Conservation (phyloP, 495 filamentous ascomycete genomes). For the Thozetella sp. region DNA sequence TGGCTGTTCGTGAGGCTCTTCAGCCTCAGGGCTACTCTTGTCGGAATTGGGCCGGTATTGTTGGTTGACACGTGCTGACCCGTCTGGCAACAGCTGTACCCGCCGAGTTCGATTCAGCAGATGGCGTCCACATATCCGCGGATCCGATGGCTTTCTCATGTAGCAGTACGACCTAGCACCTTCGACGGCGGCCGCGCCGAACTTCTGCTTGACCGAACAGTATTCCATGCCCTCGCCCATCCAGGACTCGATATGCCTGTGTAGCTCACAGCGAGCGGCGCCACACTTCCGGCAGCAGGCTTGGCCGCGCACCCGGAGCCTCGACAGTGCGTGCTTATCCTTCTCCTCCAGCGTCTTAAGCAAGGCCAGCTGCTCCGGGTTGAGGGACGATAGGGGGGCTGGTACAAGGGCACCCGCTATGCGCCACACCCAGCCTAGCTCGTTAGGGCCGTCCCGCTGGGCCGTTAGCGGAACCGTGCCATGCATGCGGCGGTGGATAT, state of each 20-base stretch:
- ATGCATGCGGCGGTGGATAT: constrained; percentile 48
- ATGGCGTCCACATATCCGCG: constrained; percentile 50
- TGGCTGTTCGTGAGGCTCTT: too few species aligned
- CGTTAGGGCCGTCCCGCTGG: constrained; percentile 52
- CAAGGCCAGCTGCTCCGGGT: constrained; percentile 12
- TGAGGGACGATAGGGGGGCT: constrained; percentile 6
- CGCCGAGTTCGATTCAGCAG: too few species aligned
- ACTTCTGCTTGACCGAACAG: constrained; percentile 51
- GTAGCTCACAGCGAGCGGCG: constrained; percentile 51
- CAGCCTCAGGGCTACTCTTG: too few species aligned
- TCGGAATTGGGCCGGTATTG: too few species aligned
- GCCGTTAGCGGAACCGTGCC: constrained; percentile 47
- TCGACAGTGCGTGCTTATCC: constrained; percentile 34
- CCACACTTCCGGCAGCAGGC: constrained; percentile 54
- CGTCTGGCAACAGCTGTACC: too few species aligned
- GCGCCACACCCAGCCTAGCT: constrained; percentile 57
- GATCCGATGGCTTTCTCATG: constrained; percentile 47
- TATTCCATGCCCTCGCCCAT: constrained; percentile 49
- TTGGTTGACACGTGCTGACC: too few species aligned
- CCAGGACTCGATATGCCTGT: constrained; percentile 54
- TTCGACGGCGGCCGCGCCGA: constrained; percentile 35
- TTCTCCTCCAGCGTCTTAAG: constrained; percentile 9
- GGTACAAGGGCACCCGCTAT: constrained; percentile 37
- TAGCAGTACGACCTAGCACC: constrained; percentile 44
- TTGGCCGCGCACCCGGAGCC: constrained; percentile 42